These are phyloP conservation scores for Hordeum pubiflorum DNA, from an alignment of 202 grass and related monocot genomes.

Conservation along the genomic window DNA sequence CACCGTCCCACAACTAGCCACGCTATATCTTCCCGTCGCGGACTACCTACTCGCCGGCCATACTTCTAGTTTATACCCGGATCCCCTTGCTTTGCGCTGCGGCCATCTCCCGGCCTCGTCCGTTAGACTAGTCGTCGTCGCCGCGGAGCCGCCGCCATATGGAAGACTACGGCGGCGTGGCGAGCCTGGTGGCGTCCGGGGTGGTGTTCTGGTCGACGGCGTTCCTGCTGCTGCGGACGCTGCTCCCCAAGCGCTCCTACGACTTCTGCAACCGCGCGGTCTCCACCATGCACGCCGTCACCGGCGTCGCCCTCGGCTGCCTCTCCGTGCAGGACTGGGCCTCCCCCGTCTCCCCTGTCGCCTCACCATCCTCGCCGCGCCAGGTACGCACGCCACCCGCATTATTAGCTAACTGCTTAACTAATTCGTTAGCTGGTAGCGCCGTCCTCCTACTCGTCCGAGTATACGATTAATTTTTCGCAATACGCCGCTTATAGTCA, in stretches of 20 bases:
- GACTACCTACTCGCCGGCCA: not conserved
- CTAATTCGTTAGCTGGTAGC: not conserved
- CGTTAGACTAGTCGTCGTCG: not conserved
- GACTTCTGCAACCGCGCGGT: constrained; percentile 89
- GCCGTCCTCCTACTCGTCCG: not conserved
- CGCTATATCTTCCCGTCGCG: not conserved
- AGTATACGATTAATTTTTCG: not conserved
- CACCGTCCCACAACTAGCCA: not conserved
- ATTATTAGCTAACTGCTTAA: not conserved
- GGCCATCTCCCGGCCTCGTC: not conserved
- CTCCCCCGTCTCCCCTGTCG: constrained; percentile 59
- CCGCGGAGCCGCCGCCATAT: not conserved
- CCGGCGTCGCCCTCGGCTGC: constrained; percentile 53
- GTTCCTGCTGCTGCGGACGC: constrained; percentile 42
- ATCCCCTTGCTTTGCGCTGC: not conserved
- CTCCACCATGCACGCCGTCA: constrained; percentile 53
- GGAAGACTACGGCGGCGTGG: constrained; percentile 11
- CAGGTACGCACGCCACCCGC: constrained; percentile 34
- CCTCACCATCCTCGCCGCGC: constrained; percentile 46
- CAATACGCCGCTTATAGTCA: not conserved
- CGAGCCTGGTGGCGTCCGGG: constrained; percentile 54
- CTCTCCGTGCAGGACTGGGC: constrained; percentile 77
- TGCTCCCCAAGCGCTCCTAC: constrained; percentile 50
- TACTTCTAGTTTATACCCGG: not conserved
- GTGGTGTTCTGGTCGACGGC: constrained; percentile 56